Base-by-base conservation (phyloP, 805 yeast genomes). In the Ogataea methylovora region DNA sequence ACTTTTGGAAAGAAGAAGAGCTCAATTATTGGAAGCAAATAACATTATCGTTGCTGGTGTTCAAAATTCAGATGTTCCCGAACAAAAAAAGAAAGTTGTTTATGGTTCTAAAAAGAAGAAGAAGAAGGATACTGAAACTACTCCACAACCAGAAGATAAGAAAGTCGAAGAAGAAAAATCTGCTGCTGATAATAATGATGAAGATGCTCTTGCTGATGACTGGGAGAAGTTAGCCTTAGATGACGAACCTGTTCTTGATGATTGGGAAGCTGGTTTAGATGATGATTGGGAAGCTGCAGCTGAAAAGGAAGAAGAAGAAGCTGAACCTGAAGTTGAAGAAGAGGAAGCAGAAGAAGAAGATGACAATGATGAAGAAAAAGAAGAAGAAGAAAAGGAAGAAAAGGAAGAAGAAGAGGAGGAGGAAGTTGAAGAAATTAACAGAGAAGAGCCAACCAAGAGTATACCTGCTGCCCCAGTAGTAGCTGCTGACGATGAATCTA, bases 1-100 rank as follows among this genome's bases (percentile, higher is more conserved):
- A 35, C 60, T 79, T 27, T 74, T 79, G 51, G 97, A 90, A 54
- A 83, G 84, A 56, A 86, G 97, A 65, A 83, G 94, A 59, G 84
- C 84, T 44, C 87, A 80, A 51, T 67, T 90, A 41, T 69, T 90
- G 44, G 79, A 79, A 39, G 65, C 87, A 24, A 83, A 86, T 41
- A 75, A 76, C 52, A 70, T 87, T 29, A 64, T 63, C 30, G 84
- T 88, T 50, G 83, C 84, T 19, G 97, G 88, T 39, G 69, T 88
- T 41, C 67, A 65, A 40, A 58, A 48, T 11, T 39, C 34, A 15
- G 40, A 43, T 7, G 33, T 44, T 9, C 42, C 41, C 6, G 40
- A 34, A 9, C 39, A 40, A 19, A 76, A 76, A 50, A 73, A 82
- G 32, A 80, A 79, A 69, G 78, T 73, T 59, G 73, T 79, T 33